These are phyloP conservation scores for Paraconiothyrium brasiliense DNA, from an alignment of 2,329 filamentous ascomycete genomes.

Conservation along the genomic window DNA sequence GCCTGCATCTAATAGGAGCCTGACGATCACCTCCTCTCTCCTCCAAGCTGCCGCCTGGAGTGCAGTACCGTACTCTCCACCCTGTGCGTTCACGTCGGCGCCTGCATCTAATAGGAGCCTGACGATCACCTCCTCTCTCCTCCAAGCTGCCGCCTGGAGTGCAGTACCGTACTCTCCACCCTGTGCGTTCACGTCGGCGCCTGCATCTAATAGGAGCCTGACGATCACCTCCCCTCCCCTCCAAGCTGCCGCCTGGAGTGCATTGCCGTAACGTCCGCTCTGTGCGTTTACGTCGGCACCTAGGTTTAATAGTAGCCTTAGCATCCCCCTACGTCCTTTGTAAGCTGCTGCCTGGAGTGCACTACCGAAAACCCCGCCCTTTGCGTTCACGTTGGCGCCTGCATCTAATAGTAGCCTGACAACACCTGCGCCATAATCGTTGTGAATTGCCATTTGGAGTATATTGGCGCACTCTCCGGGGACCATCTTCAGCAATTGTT, in stretches of 20 bases:
- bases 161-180: slow-evolving; percentile 7
- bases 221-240: background rate
- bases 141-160: slow-evolving; percentile 1
- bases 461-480: too few relatives aligned
- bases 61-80: background rate
- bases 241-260: slow-evolving; percentile 12
- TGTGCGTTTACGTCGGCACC: background rate
- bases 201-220: slow-evolving; percentile 11
- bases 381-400: background rate
- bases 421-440: too few relatives aligned
- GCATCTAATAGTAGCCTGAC: too few relatives aligned
- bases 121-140: too few relatives aligned
- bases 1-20: too few relatives aligned
- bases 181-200: slow-evolving; percentile 3
- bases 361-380: background rate
- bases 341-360: background rate
- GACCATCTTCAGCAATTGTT: background rate
- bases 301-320: too few relatives aligned
- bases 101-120: background rate
- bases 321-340: too few relatives aligned
- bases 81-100: background rate
- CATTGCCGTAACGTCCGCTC: slow-evolving; percentile 6
- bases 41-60: background rate
- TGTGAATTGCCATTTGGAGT: too few relatives aligned
- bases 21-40: background rate